Evolutionary conservation across 177 flowering plant genomes (phyloP), one percentile per base, ranked within the genome.

Genomic region (Telopea speciosissima): DNA sequence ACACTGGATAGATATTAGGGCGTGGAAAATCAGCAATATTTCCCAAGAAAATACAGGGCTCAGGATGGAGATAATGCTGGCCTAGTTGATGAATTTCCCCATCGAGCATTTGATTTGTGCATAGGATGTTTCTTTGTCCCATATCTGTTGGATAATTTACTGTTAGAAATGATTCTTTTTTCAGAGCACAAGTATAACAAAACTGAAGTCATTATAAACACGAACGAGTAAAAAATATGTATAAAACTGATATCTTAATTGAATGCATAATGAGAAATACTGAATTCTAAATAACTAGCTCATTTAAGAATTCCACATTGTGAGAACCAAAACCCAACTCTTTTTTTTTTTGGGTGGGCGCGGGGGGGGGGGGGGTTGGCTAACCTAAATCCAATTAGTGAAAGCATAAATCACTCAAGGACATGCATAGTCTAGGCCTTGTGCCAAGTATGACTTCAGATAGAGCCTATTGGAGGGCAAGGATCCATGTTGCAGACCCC

Each of bases 121-220:
- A 82, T 49, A 70, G 75, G 76, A 83, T 82, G 75, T 80, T 86
- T 68, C 90, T 81, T 65, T 84, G 88, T 28, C 85, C 85, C 89
- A 88, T 89, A 36, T 74, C 63, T 21, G 58, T 56, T 42, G 68
- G 25, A 63, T 65, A 65, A 14, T 54, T 22, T n/a, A 23, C 14
- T 3, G 9, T 52, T 28, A 23, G 8, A 31, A 49, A 45, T 49
- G 42, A 68, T 68, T 12, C 67, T 70, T 71, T 62, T 26, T 23
- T 62, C 62, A 44, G 21, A 24, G 14, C 49, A 67, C 26, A 66
- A 26, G 26, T 7, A 9, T 65, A 5, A 28, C 10, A 28, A 3
- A 60, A 14, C 5, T 10, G 63, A 54, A 67, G 25, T 67, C 45
- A 72, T 24, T 14, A 44, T 6, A 26, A 14, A 36, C 25, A 16